These are phyloP conservation scores for Spathaspora jeffriesii DNA, from an alignment of 1,139 yeast genomes.

Conservation along the genomic window DNA sequence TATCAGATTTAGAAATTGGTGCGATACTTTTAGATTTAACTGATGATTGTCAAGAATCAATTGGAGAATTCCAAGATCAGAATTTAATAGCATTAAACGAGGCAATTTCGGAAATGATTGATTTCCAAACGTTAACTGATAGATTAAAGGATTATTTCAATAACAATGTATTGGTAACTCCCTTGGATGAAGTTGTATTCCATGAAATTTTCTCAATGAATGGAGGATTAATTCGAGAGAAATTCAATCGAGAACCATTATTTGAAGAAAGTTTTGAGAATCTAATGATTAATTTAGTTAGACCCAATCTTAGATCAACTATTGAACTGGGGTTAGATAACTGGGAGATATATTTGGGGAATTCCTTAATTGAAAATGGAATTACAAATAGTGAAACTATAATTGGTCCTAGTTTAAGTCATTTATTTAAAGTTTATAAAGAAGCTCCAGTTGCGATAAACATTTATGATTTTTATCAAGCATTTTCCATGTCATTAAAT, in stretches of 20 bases:
- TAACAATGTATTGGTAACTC: slow-evolving; percentile 19
- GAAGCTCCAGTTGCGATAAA: slow-evolving; percentile 80
- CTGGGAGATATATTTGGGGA: slow-evolving; percentile 28
- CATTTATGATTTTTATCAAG: slow-evolving; percentile 73
- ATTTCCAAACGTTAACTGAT: slow-evolving; percentile 7
- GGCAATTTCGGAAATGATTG: slow-evolving; percentile 7
- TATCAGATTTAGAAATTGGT: slow-evolving; percentile 6
- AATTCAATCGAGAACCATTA: slow-evolving; percentile 17
- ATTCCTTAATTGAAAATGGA: slow-evolving; percentile 18
- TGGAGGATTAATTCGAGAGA: slow-evolving; percentile 26
- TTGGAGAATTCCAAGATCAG: slow-evolving; percentile 9
- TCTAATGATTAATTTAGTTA: slow-evolving; percentile 36
- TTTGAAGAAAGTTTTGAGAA: slow-evolving; percentile 41
- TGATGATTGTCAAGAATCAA: slow-evolving; percentile 9
- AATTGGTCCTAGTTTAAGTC: slow-evolving; percentile 52
- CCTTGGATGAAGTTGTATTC: slow-evolving; percentile 29
- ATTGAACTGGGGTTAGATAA: slow-evolving; percentile 34
- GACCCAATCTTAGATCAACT: slow-evolving; percentile 36
- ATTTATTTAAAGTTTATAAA: slow-evolving; percentile 67
- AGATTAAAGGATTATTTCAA: slow-evolving; percentile 14
- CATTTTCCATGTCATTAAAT: slow-evolving; percentile 62
- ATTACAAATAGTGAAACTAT: background rate
- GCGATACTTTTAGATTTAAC: slow-evolving; percentile 8
- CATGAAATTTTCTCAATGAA: slow-evolving; percentile 39
- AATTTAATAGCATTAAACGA: slow-evolving; percentile 9